phyloP scores from a whole-genome alignment of 164 flowering plant species.

The Akebia trifoliata region DNA sequence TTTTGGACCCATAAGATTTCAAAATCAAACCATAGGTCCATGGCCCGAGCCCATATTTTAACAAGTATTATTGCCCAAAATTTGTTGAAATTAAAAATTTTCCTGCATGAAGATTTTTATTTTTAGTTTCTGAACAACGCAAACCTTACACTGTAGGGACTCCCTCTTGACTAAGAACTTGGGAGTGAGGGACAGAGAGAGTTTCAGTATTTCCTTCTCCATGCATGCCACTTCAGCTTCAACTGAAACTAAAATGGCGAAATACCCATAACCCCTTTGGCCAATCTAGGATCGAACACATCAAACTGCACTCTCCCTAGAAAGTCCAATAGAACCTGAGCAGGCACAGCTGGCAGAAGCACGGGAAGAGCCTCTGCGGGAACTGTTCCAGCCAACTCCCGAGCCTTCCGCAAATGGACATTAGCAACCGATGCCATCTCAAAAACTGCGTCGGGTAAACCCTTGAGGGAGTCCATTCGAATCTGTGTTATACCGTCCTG shows the following conservation, averaged over 20 bases:
- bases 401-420: conserved; percentile 79
- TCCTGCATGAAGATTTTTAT: too few relatives aligned
- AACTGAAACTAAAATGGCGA: conserved; percentile 83
- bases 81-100: too few relatives aligned
- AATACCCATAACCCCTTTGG: conserved; percentile 65
- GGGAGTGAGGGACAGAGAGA: too few relatives aligned
- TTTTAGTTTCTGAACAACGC: too few relatives aligned
- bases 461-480: conserved; percentile 54
- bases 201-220: conserved; percentile 62
- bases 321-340: conserved; percentile 67
- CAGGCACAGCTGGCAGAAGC: conserved; percentile 80
- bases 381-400: conserved; percentile 60
- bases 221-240: conserved; percentile 83
- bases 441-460: conserved; percentile 63
- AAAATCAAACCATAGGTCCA: too few relatives aligned
- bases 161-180: too few relatives aligned
- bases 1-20: too few relatives aligned
- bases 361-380: conserved; percentile 79
- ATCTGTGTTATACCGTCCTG: conserved; percentile 49
- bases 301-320: conserved; percentile 63
- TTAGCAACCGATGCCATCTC: conserved; percentile 94
- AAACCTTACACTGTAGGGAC: too few relatives aligned
- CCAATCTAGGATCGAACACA: conserved; percentile 82
- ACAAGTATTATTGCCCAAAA: too few relatives aligned
- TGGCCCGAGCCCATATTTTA: too few relatives aligned